A percentile compares a stretch with the other conserved stretches of the same genome.
Evolutionary conservation across 148 eudicot species (phyloP).

Genomic region (Chenopodium berlandieri): DNA sequence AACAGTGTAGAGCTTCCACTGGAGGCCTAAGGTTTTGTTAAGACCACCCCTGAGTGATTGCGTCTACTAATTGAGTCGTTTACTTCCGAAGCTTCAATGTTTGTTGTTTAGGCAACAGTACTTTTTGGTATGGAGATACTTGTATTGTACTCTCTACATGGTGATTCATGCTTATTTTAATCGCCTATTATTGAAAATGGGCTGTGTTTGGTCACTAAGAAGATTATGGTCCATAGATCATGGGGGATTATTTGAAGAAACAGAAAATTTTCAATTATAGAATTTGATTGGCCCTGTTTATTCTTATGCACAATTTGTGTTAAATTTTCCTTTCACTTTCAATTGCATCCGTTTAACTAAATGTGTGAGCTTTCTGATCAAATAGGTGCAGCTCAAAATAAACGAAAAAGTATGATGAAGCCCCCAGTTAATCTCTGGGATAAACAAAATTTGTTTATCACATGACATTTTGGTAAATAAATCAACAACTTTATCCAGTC

Average conservation of each 20-base stretch:
- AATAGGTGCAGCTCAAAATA: no score
- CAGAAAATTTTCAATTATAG: neutral
- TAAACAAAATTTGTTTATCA: no score
- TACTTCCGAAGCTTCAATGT: neutral
- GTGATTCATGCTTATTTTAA: neutral
- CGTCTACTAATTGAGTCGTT: neutral
- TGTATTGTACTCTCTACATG: neutral
- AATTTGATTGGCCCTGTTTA: conserved; percentile 13
- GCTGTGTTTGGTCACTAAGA: no score
- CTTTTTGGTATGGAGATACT: neutral
- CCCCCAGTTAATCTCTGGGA: no score
- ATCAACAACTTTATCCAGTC: no score
- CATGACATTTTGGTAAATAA: no score
- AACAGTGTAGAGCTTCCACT: conserved; percentile 45
- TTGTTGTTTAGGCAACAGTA: neutral
- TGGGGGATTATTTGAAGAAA: no score
- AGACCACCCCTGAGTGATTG: neutral
- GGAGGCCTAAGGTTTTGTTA: conserved; percentile 10
- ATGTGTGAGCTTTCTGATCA: no score
- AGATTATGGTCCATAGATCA: no score
- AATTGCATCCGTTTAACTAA: no score
- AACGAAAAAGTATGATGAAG: no score
- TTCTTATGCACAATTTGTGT: conserved; percentile 38
- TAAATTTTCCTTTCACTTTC: neutral
- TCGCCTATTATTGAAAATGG: neutral